A percentile compares a stretch with the other conserved stretches of the same genome.
These are phyloP conservation scores for Cutaneotrichosporon cutaneum DNA, from an alignment of 1,284 basidiomycete species.

Conservation along the genomic window DNA sequence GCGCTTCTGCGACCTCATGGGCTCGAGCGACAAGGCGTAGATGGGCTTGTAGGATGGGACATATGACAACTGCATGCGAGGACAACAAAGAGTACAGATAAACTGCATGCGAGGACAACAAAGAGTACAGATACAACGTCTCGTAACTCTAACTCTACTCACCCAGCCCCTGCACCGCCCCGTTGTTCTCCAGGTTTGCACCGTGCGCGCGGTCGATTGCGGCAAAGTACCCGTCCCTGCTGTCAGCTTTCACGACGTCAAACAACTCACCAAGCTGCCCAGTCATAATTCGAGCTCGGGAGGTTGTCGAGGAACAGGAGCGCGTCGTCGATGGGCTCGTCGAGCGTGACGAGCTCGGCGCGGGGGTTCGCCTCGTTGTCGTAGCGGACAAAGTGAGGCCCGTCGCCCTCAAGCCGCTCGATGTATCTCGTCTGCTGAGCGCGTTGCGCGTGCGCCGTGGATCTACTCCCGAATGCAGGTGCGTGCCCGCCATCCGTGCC, in stretches of 20 bases:
- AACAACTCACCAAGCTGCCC: slow-evolving; percentile 55
- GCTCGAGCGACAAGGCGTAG: slow-evolving; percentile 44
- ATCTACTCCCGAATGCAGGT: slow-evolving; percentile 10
- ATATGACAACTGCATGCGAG: not conserved
- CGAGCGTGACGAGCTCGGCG: slow-evolving; percentile 10
- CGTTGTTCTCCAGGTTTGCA: not conserved
- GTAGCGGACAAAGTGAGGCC: slow-evolving; percentile 18
- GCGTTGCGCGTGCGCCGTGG: not conserved
- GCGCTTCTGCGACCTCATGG: slow-evolving; percentile 47
- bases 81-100: not conserved
- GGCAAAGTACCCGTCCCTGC: slow-evolving; percentile 27
- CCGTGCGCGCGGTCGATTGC: slow-evolving; percentile 21
- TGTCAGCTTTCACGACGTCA: not conserved
- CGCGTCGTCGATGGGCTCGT: slow-evolving; percentile 55
- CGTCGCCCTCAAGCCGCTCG: slow-evolving; percentile 15
- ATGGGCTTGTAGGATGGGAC: not conserved
- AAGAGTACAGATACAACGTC: not conserved
- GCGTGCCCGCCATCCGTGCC: slow-evolving; percentile 31
- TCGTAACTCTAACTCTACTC: not conserved
- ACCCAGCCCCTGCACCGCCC: not conserved
- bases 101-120: not conserved
- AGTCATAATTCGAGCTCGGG: slow-evolving; percentile 82
- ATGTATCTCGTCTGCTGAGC: slow-evolving; percentile 12
- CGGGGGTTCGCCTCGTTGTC: slow-evolving; percentile 10
- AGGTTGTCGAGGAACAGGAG: slow-evolving; percentile 72